Evolutionary conservation across 1,284 basidiomycete species (phyloP), one percentile per base, ranked within the genome.

Genomic region (Mrakiaceae sp.): DNA sequence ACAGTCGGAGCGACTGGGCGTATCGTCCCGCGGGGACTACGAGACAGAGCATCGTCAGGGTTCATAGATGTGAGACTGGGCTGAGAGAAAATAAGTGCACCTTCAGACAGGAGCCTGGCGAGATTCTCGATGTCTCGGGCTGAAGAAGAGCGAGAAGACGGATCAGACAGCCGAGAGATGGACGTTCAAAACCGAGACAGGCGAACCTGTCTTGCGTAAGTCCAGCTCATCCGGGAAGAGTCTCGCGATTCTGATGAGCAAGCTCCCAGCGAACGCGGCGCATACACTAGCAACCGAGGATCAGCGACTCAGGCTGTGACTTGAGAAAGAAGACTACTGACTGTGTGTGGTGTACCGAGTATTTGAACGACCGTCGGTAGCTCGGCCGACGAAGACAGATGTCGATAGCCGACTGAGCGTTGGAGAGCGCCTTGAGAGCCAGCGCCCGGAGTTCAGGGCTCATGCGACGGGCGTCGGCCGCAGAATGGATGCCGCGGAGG

Each of bases 1-100:
- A 93, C 42, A 93, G 77, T 68, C 90, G 87, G 16, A 94, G 79
- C 2, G 89, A 92, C 60, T 90, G 76, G 10, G 90, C 90, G 71
- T 94, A 94, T 64, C 91, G 84, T 70, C 88, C 89, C 11, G 89
- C 90, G n/a, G 90, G 89, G 68, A 92, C 90, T 91, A 70, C 4
- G 50, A 49, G 43, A 27, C 1, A 27, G 27, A 27, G 27, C 4
- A 63, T 64, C 62, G 51, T 8, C 27, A 11, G n/a, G 46, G 27
- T 27, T 27, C 27, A 27, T 27, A 27, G 27, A 27, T 27, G 27
- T 27, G 27, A 27, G 27, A 27, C 27, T 27, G 27, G 27, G 27
- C 27, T 27, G 27, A 27, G 27, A 27, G 27, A 27, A 27, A 27
- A 27, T 1, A 27, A 27, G 27, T 27, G 71, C 73, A 92, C 90